Conservation (phyloP, 805 yeast species). For the Metschnikowia amazonensis region DNA sequence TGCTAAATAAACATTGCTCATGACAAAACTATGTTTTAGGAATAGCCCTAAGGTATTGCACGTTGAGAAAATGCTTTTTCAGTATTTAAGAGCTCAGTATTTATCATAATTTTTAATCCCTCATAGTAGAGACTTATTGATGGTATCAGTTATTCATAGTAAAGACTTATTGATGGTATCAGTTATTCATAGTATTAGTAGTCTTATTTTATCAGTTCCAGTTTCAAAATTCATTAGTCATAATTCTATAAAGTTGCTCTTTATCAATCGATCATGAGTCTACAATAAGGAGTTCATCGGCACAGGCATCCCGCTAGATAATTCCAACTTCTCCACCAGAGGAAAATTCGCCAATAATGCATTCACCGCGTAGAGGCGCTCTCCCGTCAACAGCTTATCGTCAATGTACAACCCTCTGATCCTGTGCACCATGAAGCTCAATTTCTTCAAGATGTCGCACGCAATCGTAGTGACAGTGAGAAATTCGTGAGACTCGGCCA, state of each 20-base stretch:
- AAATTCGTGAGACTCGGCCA: constrained; percentile 20
- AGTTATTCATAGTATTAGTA: too few relatives aligned
- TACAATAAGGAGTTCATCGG: neutral
- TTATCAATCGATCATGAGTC: neutral
- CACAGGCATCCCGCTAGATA: constrained; percentile 6
- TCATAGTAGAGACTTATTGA: too few relatives aligned
- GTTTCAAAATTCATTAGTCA: neutral
- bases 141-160: too few relatives aligned
- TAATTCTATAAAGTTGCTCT: neutral
- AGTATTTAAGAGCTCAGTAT: too few relatives aligned
- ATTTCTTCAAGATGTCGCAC: constrained; percentile 33
- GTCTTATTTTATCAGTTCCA: neutral
- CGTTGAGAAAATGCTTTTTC: too few relatives aligned
- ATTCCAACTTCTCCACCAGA: constrained; percentile 23
- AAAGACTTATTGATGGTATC: too few relatives aligned
- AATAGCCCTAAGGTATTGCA: too few relatives aligned
- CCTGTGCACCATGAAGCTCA: constrained; percentile 30
- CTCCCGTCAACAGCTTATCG: constrained; percentile 29
- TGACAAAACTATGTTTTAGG: too few relatives aligned
- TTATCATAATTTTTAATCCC: too few relatives aligned
- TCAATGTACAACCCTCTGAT: constrained; percentile 32
- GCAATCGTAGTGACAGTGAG: constrained; percentile 29
- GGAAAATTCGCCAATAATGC: constrained; percentile 31
- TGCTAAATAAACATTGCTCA: neutral
- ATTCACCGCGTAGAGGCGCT: constrained; percentile 27